Conservation (phyloP, 2,329 filamentous ascomycete genomes). For the Cladosporium sp. region DNA sequence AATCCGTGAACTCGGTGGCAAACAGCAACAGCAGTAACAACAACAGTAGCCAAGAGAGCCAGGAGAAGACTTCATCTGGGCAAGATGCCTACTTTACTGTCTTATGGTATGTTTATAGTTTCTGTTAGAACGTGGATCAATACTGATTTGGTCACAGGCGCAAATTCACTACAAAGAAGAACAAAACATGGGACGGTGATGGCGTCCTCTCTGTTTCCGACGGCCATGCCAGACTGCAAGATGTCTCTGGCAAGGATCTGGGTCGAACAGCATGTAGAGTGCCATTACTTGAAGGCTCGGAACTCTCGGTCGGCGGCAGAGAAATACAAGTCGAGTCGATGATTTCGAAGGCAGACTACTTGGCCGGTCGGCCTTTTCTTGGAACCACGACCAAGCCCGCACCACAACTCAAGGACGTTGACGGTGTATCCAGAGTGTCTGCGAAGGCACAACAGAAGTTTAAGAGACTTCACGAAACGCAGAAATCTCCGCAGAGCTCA, state of each 20-base stretch:
- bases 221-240: slow-evolving; percentile 58
- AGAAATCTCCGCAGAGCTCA: slow-evolving; percentile 34
- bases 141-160: slow-evolving; percentile 46
- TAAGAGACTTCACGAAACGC: slow-evolving; percentile 36
- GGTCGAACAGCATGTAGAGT: slow-evolving; percentile 54
- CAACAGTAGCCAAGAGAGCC: background rate
- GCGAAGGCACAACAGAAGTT: slow-evolving; percentile 30
- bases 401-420: slow-evolving; percentile 24
- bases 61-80: slow-evolving; percentile 17
- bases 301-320: slow-evolving; percentile 60
- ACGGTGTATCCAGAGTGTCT: slow-evolving; percentile 22
- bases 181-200: slow-evolving; percentile 75
- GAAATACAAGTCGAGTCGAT: slow-evolving; percentile 64
- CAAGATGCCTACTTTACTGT: slow-evolving; percentile 41
- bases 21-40: slow-evolving; percentile 21
- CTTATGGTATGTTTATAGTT: slow-evolving; percentile 30
- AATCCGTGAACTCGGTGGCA: slow-evolving; percentile 27
- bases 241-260: slow-evolving; percentile 60
- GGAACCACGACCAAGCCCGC: slow-evolving; percentile 25
- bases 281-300: slow-evolving; percentile 56
- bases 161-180: slow-evolving; percentile 66
- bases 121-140: background rate
- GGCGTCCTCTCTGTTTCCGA: slow-evolving; percentile 57
- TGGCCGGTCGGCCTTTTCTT: slow-evolving; percentile 27
- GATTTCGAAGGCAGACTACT: slow-evolving; percentile 54